Conservation (phyloP, 2,329 filamentous ascomycete genomes). For the Pseudogymnoascus sp. region DNA sequence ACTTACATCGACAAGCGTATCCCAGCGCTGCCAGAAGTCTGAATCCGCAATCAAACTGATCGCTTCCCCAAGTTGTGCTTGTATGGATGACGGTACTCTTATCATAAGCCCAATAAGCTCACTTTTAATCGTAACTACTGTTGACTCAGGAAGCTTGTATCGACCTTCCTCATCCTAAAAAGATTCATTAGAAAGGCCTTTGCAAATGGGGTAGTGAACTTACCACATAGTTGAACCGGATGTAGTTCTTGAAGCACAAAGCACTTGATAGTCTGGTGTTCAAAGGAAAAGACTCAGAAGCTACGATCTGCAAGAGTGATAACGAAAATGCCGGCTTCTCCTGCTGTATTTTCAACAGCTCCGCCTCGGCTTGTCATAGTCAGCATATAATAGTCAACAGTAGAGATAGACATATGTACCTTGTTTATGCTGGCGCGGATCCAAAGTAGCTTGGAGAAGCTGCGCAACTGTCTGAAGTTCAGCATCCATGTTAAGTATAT, state of each 20-base stretch:
- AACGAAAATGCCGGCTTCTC: slow-evolving; percentile 81
- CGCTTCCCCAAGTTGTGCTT: slow-evolving; percentile 89
- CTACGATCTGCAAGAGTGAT: slow-evolving; percentile 81
- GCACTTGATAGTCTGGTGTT: slow-evolving; percentile 82
- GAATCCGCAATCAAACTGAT: slow-evolving; percentile 97
- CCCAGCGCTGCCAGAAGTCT: slow-evolving; percentile 93
- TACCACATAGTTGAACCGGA: slow-evolving; percentile 84
- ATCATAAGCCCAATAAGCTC: slow-evolving; percentile 98
- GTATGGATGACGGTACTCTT: slow-evolving; percentile 74
- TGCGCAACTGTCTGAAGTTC: slow-evolving; percentile 60
- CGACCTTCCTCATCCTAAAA: slow-evolving; percentile 80
- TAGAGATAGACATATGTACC: slow-evolving; percentile 43
- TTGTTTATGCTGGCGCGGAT: slow-evolving; percentile 81
- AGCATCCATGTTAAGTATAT: slow-evolving; percentile 43
- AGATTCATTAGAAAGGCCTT: slow-evolving; percentile 15
- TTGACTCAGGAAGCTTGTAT: slow-evolving; percentile 75
- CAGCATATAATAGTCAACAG: slow-evolving; percentile 24
- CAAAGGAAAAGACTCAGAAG: slow-evolving; percentile 58
- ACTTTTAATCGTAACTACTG: slow-evolving; percentile 85
- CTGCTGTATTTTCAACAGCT: slow-evolving; percentile 65
- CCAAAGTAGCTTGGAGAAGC: slow-evolving; percentile 83
- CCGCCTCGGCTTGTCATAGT: slow-evolving; percentile 59
- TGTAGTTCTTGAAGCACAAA: slow-evolving; percentile 97
- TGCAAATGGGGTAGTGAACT: slow-evolving; percentile 25
- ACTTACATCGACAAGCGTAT: slow-evolving; percentile 77